Evolutionary conservation across 2,329 filamentous ascomycete genomes (phyloP).

Genomic region (Ceratocystis variospora): DNA sequence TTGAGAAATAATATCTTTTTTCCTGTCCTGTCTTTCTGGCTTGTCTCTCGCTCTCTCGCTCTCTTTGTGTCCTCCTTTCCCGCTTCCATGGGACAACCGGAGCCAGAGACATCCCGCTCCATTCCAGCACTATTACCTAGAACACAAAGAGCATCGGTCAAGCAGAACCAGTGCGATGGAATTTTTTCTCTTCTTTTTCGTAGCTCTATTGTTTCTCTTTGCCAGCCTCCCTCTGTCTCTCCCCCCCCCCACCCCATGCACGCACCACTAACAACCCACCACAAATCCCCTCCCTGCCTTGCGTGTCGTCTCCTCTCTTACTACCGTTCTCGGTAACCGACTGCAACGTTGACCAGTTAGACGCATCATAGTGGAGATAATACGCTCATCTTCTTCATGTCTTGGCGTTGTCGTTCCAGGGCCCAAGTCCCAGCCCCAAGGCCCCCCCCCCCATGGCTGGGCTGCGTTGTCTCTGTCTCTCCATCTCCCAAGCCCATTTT

Average conservation of each 20-base stretch:
- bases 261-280: too few relatives aligned
- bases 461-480: background rate
- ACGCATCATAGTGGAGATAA: conserved; percentile 1
- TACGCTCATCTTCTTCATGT: background rate
- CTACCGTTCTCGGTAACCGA: background rate
- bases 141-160: background rate
- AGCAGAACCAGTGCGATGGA: background rate
- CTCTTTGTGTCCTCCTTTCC: too few relatives aligned
- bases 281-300: background rate
- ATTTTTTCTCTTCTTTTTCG: background rate
- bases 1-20: background rate
- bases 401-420: background rate
- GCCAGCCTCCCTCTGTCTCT: background rate
- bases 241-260: too few relatives aligned
- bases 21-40: background rate
- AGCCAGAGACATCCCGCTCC: too few relatives aligned
- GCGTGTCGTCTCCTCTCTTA: background rate
- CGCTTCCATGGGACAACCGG: too few relatives aligned
- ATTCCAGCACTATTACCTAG: too few relatives aligned
- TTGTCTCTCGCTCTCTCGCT: background rate
- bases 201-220: background rate
- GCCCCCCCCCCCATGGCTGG: background rate
- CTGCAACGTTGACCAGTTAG: background rate
- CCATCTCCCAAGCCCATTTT: background rate
- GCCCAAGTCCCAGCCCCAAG: background rate